Evolutionary conservation across 169 alveolate species (phyloP), one percentile per base, ranked within the genome.

Genomic region (Cryptosporidium muris): DNA sequence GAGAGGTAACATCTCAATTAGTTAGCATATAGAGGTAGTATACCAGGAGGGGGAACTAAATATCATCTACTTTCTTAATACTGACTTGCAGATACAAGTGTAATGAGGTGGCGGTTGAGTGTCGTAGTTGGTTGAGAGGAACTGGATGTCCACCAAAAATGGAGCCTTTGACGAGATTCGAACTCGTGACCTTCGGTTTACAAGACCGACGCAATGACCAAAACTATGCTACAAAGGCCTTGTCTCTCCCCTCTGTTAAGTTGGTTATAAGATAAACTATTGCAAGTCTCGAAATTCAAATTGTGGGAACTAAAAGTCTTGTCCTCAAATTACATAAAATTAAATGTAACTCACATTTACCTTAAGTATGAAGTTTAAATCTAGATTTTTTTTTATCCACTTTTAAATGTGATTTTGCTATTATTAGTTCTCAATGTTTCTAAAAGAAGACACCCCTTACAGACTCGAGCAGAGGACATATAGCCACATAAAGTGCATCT

Each of bases 151-250:
- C 4, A 14, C 11, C 0, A 7, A 0, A 74, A 74, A 74, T 45
- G 11, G 63, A 74, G 85, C 85, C 85, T 74, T 74, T 68, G 85
- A 74, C 85, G 85, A 74, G 85, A 74, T 74, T 74, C 85, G 85
- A 74, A 74, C 85, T 74, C 85, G 85, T 74, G 85, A 74, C 85
- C 85, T 74, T 74, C 85, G 85, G 85, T 74, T 74, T 74, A 74
- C 85, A 74, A 74, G 85, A 74, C 85, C 85, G 85, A 74, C 85
- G 85, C 85, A 74, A 74, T 74, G 54, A 74, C 85, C 85, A 74
- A 74, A 68, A 58, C 85, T 74, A 74, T 74, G 85, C 85, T 74
- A 74, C 85, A 68, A 74, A 74, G 85, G 85, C 85, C 36, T 43
- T 68, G 60, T 6, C 12, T 4, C 5, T 1, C 8, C 9, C 3